Conservation (phyloP, 2,329 filamentous ascomycete species). For the Trichoderma cornu-damae region DNA sequence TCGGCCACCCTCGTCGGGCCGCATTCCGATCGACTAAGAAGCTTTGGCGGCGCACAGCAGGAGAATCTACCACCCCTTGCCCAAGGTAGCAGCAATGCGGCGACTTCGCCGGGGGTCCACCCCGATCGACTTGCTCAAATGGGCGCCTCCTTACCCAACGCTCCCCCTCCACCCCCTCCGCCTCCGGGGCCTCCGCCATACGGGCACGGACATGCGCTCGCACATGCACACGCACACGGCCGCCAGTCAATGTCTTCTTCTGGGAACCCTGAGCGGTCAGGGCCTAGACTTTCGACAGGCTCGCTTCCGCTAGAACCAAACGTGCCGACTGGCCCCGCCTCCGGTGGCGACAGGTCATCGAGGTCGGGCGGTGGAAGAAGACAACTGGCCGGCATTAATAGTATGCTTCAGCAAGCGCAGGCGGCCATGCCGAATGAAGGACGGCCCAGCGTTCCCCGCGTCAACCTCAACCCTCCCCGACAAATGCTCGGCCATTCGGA, state of each 20-base stretch:
- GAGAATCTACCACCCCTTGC: conserved; percentile 26
- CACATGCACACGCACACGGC: conserved; percentile 26
- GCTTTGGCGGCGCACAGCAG: conserved; percentile 30
- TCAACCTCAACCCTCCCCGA: conserved; percentile 36
- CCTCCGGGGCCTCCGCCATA: conserved; percentile 29
- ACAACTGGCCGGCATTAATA: conserved; percentile 57
- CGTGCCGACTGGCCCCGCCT: conserved; percentile 36
- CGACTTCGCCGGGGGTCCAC: conserved; percentile 38
- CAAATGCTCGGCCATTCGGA: conserved; percentile 49
- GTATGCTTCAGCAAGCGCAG: conserved; percentile 50
- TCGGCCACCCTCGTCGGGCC: conserved; percentile 26
- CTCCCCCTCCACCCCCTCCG: conserved; percentile 25
- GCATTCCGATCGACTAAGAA: conserved; percentile 42
- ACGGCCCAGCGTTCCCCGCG: conserved; percentile 34
- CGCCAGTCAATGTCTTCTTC: conserved; percentile 31
- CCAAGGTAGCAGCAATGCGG: conserved; percentile 25
- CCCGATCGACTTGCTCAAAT: conserved; percentile 49
- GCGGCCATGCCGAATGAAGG: conserved; percentile 36
- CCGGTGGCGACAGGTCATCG: conserved; percentile 33
- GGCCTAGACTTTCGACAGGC: conserved; percentile 25
- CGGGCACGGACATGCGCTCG: conserved; percentile 21
- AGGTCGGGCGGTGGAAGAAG: conserved; percentile 41
- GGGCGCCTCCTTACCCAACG: conserved; percentile 25
- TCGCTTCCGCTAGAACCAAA: conserved; percentile 26
- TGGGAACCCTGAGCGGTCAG: conserved; percentile 32